These are phyloP conservation scores for Tolypocladium endophyticum DNA, from an alignment of 2,329 filamentous ascomycete genomes.

Conservation along the genomic window DNA sequence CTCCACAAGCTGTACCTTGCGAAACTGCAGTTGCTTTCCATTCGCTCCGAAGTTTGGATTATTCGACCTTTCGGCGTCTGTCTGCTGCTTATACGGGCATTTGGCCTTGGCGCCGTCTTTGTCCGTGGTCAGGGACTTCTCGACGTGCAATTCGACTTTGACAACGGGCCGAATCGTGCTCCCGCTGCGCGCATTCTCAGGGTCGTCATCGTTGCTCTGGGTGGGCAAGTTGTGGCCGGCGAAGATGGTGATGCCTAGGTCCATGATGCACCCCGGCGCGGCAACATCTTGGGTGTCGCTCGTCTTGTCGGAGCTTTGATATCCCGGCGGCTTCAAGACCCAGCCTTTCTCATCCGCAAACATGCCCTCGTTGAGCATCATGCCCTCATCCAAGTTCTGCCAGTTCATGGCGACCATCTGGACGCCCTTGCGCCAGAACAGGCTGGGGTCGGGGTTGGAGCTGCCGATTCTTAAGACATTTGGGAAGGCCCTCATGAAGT, in stretches of 20 bases:
- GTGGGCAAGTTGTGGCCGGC: constrained; percentile 60
- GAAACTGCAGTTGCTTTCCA: constrained; percentile 48
- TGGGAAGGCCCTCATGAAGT: constrained; percentile 88
- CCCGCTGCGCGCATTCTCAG: constrained; percentile 18
- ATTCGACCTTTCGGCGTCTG: constrained; percentile 41
- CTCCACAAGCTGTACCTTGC: constrained; percentile 49
- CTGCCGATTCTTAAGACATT: constrained; percentile 69
- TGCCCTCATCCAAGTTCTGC: constrained; percentile 87
- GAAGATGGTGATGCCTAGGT: constrained; percentile 61
- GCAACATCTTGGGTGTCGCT: constrained; percentile 31
- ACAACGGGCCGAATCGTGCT: constrained; percentile 55
- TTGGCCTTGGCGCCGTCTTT: constrained; percentile 26
- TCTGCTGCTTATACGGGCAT: constrained; percentile 50
- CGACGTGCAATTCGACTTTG: constrained; percentile 72
- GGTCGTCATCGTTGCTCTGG: constrained; percentile 19
- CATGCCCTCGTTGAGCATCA: constrained; percentile 97
- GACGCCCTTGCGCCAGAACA: constrained; percentile 86
- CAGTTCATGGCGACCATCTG: constrained; percentile 98
- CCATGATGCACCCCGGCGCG: constrained; percentile 42
- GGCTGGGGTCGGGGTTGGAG: constrained; percentile 87
- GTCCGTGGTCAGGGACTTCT: constrained; percentile 36
- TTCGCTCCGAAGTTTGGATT: constrained; percentile 51
- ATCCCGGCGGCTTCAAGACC: constrained; percentile 73
- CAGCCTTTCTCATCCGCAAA: constrained; percentile 79
- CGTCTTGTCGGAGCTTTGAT: constrained; percentile 41